Conservation (phyloP, 257 asterid species). For the Cordia subcordata region DNA sequence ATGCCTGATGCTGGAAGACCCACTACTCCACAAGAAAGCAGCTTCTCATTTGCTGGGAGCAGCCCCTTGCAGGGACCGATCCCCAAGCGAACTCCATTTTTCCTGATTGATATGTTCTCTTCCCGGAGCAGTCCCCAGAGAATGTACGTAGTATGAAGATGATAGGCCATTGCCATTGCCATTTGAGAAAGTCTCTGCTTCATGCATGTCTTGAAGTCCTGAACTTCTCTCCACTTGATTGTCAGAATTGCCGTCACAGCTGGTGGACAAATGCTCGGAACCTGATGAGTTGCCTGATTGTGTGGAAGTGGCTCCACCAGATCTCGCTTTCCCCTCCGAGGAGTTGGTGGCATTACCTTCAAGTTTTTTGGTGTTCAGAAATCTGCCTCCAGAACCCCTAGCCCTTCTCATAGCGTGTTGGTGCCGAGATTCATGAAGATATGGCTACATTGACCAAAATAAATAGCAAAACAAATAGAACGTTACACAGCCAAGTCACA, state of each 20-base stretch:
- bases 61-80: slow-evolving; percentile 25
- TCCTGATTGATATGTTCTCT: slow-evolving; percentile 23
- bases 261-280: slow-evolving; percentile 26
- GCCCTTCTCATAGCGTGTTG: slow-evolving; percentile 72
- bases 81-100: slow-evolving; percentile 40
- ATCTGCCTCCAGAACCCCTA: slow-evolving; percentile 83
- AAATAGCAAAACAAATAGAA: background rate
- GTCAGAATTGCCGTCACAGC: slow-evolving; percentile 26
- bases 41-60: slow-evolving; percentile 35
- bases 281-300: slow-evolving; percentile 43
- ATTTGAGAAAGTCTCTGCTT: slow-evolving; percentile 23
- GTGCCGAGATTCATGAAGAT: slow-evolving; percentile 83
- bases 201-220: slow-evolving; percentile 20
- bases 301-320: slow-evolving; percentile 22
- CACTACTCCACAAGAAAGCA: slow-evolving; percentile 16
- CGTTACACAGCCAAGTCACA: background rate
- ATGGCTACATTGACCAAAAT: slow-evolving; percentile 46
- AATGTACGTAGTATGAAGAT: slow-evolving; percentile 19
- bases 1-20: slow-evolving; percentile 1
- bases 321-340: slow-evolving; percentile 26
- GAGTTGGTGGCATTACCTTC: slow-evolving; percentile 24
- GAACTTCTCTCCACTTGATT: slow-evolving; percentile 19
- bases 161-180: slow-evolving; percentile 25
- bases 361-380: slow-evolving; percentile 58
- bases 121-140: slow-evolving; percentile 24